phyloP scores from a whole-genome alignment of 441 rosid species.

The Adansonia grandidieri region DNA sequence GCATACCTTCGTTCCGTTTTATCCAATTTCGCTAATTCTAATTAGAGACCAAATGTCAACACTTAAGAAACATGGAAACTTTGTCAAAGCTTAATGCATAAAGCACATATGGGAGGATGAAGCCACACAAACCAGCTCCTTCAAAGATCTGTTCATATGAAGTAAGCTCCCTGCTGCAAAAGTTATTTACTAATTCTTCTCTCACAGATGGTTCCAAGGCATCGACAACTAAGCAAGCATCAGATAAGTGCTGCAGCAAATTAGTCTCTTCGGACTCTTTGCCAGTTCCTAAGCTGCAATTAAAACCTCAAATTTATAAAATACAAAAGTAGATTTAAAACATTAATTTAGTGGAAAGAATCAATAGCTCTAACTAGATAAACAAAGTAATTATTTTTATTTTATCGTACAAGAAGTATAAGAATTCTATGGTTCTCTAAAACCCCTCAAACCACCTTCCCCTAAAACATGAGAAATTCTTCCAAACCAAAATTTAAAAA shows the following conservation, averaged over 20 bases:
- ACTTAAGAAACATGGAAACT: constrained; percentile 20
- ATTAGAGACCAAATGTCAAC: constrained; percentile 31
- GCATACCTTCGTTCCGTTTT: constrained; percentile 97
- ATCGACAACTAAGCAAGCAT: constrained; percentile 97
- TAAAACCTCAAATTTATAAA: constrained; percentile 33
- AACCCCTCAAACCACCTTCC: not conserved
- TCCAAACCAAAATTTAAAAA: constrained; percentile 11
- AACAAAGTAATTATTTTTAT: not conserved
- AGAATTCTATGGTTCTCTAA: constrained; percentile 16
- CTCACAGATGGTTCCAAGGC: constrained; percentile 99
- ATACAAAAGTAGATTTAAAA: not conserved
- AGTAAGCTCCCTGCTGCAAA: constrained; percentile 97
- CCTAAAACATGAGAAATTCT: constrained; percentile 5
- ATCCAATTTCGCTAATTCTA: constrained; percentile 97
- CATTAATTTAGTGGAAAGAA: constrained; percentile 5
- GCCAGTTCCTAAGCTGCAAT: constrained; percentile 97
- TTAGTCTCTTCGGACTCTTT: constrained; percentile 93
- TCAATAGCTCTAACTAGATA: not conserved
- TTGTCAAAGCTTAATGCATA: constrained; percentile 18
- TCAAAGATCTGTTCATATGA: constrained; percentile 98
- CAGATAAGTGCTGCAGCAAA: constrained; percentile 87
- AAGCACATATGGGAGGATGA: constrained; percentile 26
- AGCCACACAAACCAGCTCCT: constrained; percentile 86
- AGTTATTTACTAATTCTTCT: constrained; percentile 98
- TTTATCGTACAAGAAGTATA: constrained; percentile 3